Evolutionary conservation across 768 basidiomycete genomes (phyloP).

Genomic region (Daedalea quercina): DNA sequence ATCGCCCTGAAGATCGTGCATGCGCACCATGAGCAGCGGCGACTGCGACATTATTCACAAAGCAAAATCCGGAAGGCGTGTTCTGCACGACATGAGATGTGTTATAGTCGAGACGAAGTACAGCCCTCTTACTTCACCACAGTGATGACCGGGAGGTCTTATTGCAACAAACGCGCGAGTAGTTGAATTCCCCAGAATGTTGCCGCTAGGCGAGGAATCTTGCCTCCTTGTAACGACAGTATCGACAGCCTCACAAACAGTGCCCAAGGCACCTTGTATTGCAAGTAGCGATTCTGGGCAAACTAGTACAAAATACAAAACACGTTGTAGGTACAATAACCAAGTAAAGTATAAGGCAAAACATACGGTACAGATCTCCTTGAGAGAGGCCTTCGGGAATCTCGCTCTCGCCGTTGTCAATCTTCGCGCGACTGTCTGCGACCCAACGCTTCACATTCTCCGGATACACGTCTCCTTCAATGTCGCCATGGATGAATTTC

Average conservation of each 20-base stretch:
- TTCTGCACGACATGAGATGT: slow-evolving; percentile 32
- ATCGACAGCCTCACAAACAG: slow-evolving; percentile 87
- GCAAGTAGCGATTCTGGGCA: slow-evolving; percentile 71
- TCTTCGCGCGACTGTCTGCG: slow-evolving; percentile 51
- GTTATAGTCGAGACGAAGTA: no score
- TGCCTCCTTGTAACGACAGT: slow-evolving; percentile 35
- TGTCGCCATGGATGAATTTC: slow-evolving; percentile 68
- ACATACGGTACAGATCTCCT: slow-evolving; percentile 79
- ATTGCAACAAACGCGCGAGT: slow-evolving; percentile 71
- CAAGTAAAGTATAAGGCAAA: neutral
- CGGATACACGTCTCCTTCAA: slow-evolving; percentile 60
- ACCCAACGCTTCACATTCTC: slow-evolving; percentile 57
- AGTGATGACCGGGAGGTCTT: slow-evolving; percentile 92
- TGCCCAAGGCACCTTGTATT: slow-evolving; percentile 75
- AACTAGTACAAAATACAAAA: slow-evolving; percentile 37
- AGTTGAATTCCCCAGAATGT: neutral
- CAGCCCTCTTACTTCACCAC: slow-evolving; percentile 64
- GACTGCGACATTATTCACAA: slow-evolving; percentile 89
- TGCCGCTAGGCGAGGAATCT: slow-evolving; percentile 2
- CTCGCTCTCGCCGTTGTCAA: slow-evolving; percentile 59
- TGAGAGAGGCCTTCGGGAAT: slow-evolving; percentile 69
- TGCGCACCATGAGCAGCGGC: slow-evolving; percentile 81
- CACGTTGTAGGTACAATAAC: neutral
- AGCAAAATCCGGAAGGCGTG: slow-evolving; percentile 89
- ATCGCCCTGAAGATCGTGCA: neutral